Evolutionary conservation across 192 early-diverging fungal genomes (phyloP), one percentile per base, ranked within the genome.

Genomic region (Entomortierella beljakovae): DNA sequence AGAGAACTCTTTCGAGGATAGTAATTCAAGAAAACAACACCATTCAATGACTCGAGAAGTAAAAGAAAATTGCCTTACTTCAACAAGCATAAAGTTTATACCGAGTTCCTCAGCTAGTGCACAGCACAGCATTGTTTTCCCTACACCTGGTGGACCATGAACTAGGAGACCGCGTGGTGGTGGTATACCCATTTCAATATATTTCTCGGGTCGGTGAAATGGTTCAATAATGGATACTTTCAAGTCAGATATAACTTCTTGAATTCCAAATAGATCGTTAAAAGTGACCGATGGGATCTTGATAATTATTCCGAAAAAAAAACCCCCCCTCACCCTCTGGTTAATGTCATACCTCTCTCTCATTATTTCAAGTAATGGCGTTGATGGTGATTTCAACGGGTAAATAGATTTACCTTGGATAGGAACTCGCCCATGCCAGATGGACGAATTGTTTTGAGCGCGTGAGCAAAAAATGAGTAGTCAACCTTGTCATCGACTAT

Each of bases 91-190:
- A 64, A 91, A 92, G 54, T 94, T 94, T 65, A 97, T 87, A 9
- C 92, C 93, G 18, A 90, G 65, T 80, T 93, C 93, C 22, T 88
- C 79, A 5, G 93, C 91, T 22, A 98, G 53, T 0, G 96, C 95
- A 74, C 89, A 94, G 62, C 92, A 94, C 2, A 99, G 85, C 85
- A 89, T 89, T 5, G 96, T 94, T 66, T 99, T 99, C 7, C 96
- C 97, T 5, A 92, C 89, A 11, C 97, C 97, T 0, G 95, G 83
- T 8, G 96, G 96, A 0, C 97, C 97, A 70, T 97, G 86, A 22
- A 99, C 80, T 20, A 98, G 76, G 10, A 96, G 86, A 28, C 97
- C 97, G 34, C 88, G 84, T 0, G 95, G 95, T 3, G 92, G 89
- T 32, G 83, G 81, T 20, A 94, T 88, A 15, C 88, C 88, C 64